A percentile compares a stretch with the other conserved stretches of the same genome.
phyloP scores from a whole-genome alignment of 306 rosid genomes.

The Citrullus mucosospermus region DNA sequence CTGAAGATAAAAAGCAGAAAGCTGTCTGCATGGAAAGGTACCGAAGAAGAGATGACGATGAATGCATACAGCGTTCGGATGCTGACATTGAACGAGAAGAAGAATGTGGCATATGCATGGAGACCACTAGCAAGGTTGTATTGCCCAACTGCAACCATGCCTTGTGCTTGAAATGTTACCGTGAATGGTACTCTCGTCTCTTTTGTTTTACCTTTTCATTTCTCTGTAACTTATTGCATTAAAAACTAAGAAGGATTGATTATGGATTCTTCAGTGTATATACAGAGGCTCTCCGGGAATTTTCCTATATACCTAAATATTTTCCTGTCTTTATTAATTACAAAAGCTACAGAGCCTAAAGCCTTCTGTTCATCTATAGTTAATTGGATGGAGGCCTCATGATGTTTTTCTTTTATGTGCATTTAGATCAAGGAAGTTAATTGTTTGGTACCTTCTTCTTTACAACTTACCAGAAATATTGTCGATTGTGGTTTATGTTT shows the following conservation, averaged over 20 bases:
- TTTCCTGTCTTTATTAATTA: not conserved
- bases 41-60: slow-evolving; percentile 61
- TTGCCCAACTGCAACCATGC: slow-evolving; percentile 86
- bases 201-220: slow-evolving; percentile 9
- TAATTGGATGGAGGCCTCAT: not conserved
- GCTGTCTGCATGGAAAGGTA: slow-evolving; percentile 79
- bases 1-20: slow-evolving; percentile 83
- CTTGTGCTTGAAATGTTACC: slow-evolving; percentile 93
- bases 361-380: not conserved
- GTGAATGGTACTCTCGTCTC: slow-evolving; percentile 48
- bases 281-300: not conserved
- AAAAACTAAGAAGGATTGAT: not conserved
- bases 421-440: not conserved
- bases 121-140: slow-evolving; percentile 68
- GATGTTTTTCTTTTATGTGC: not conserved
- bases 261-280: not conserved
- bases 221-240: not conserved
- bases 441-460: not conserved
- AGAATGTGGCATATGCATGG: slow-evolving; percentile 98
- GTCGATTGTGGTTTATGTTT: too few relatives aligned
- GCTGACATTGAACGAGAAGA: slow-evolving; percentile 84
- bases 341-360: not conserved
- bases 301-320: not conserved
- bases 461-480: not conserved
- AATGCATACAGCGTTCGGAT: slow-evolving; percentile 34